A percentile compares a stretch with the other conserved stretches of the same genome.
phyloP scores from a whole-genome alignment of 2,329 filamentous ascomycete genomes.

The Colletotrichum euphorbiae region DNA sequence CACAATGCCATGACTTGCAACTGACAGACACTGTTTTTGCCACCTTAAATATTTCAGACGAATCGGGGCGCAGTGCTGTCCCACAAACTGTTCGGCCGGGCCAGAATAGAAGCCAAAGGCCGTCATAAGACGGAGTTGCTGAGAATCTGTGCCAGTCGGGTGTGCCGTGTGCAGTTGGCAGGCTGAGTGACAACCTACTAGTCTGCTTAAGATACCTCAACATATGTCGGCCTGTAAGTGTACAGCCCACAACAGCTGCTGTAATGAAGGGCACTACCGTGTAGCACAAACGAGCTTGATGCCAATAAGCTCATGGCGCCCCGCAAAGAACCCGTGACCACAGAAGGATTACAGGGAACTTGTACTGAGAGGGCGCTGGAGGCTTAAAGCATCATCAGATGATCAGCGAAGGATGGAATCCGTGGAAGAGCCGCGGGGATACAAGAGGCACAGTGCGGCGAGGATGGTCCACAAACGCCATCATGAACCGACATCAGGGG shows the following conservation, averaged over 20 bases:
- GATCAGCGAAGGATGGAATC: neutral
- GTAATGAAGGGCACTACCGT: neutral
- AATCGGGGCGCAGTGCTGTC: neutral
- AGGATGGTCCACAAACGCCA: neutral
- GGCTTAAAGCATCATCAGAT: neutral
- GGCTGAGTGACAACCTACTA: too few relatives aligned
- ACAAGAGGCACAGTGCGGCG: constrained; percentile 20
- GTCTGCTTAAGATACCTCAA: too few relatives aligned
- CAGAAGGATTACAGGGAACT: neutral
- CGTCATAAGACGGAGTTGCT: too few relatives aligned
- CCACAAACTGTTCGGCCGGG: neutral
- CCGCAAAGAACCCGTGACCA: constrained; percentile 2
- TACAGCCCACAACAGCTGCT: neutral
- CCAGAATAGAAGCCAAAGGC: neutral
- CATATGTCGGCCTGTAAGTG: too few relatives aligned
- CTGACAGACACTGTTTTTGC: neutral
- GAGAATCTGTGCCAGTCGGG: too few relatives aligned
- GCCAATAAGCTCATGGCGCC: constrained; percentile 13
- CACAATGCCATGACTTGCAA: neutral
- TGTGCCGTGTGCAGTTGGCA: too few relatives aligned
- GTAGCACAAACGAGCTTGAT: constrained; percentile 10
- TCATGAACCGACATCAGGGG: constrained; percentile 12
- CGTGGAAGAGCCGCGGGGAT: neutral
- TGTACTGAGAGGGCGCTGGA: neutral
- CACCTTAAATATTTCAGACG: neutral